Conservation (phyloP, 495 filamentous ascomycete species). For the Neurospora cerealis region DNA sequence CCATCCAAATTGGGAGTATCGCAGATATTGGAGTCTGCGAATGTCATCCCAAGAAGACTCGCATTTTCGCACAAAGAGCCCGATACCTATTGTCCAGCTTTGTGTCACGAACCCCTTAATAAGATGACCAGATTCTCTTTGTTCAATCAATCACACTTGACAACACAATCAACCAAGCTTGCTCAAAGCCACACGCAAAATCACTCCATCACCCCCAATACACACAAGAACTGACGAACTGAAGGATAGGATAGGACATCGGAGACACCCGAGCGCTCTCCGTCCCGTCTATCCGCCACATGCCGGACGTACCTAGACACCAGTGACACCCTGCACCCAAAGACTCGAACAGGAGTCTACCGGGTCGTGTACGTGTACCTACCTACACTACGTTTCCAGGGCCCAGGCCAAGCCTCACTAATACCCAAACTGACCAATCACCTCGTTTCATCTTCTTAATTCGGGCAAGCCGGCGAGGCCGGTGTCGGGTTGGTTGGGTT, state of each 20-base stretch:
- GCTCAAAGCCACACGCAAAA: not conserved
- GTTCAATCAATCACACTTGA: not conserved
- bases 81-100: not conserved
- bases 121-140: not conserved
- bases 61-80: not conserved
- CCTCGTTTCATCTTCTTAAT: not conserved
- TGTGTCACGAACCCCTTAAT: not conserved
- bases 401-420: not conserved
- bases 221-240: not conserved
- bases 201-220: not conserved
- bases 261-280: not conserved
- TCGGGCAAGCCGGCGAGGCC: not conserved
- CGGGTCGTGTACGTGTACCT: not conserved
- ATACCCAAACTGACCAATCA: not conserved
- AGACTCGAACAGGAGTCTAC: no score
- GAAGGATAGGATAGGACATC: not conserved
- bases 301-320: not conserved
- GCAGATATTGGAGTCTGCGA: not conserved
- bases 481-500: not conserved
- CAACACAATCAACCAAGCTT: not conserved
- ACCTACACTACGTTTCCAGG: not conserved
- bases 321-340: not conserved
- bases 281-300: not conserved
- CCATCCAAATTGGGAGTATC: not conserved
- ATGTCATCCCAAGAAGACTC: not conserved